Evolutionary conservation across 2,329 filamentous ascomycete species (phyloP).

Genomic region (Thelonectria blattea): DNA sequence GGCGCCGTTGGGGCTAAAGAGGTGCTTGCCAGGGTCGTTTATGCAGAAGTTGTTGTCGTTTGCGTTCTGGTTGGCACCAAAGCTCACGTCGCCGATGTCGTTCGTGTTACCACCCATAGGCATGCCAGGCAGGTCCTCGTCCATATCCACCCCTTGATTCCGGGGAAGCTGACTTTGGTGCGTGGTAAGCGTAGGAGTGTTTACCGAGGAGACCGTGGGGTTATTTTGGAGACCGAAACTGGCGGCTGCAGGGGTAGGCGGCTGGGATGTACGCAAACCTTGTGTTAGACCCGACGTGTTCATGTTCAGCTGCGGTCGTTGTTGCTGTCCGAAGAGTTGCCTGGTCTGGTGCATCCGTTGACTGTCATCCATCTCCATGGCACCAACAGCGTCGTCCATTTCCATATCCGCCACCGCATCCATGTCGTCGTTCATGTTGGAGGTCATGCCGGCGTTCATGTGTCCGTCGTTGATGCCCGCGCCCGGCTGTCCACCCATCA

Average conservation of each 20-base stretch:
- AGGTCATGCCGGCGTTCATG: conserved; percentile 51
- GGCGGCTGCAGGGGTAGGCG: conserved; percentile 80
- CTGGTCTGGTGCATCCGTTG: conserved; percentile 73
- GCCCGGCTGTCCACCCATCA: conserved; percentile 47
- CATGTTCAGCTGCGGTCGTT: conserved; percentile 76
- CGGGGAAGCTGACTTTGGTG: conserved; percentile 73
- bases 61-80: conserved; percentile 53
- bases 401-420: conserved; percentile 95
- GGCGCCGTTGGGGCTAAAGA: conserved; percentile 85
- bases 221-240: conserved; percentile 87
- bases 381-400: conserved; percentile 82
- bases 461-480: conserved; percentile 41
- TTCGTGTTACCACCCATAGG: conserved; percentile 63
- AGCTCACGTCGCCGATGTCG: conserved; percentile 58
- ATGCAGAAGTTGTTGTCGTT: conserved; percentile 67
- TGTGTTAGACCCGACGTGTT: conserved; percentile 78
- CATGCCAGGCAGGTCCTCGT: conserved; percentile 73
- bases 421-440: conserved; percentile 65
- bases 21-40: conserved; percentile 90
- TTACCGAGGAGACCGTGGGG: conserved; percentile 95
- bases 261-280: conserved; percentile 83
- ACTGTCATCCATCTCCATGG: conserved; percentile 67
- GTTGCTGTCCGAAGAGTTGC: conserved; percentile 70
- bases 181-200: conserved; percentile 88
- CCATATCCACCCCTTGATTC: conserved; percentile 67